Conservation (phyloP, 306 rosid genomes). For the Sicyos edulis region DNA sequence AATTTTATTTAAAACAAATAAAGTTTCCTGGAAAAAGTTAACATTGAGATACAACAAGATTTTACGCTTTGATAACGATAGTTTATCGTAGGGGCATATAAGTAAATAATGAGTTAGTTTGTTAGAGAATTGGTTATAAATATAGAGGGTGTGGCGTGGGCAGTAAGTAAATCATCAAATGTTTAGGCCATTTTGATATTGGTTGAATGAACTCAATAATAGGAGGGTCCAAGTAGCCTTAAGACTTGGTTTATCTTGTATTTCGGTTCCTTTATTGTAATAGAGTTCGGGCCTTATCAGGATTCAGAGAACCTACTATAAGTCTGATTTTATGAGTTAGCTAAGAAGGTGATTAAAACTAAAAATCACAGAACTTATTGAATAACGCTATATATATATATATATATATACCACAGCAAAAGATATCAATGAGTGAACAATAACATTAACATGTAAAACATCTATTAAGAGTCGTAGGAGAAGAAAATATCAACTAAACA, state of each 20-base stretch:
- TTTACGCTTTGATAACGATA: neutral
- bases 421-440: neutral
- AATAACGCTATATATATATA: neutral
- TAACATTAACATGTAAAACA: neutral
- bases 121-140: too few relatives aligned
- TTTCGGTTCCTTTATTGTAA: too few relatives aligned
- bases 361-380: neutral
- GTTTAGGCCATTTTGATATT: too few relatives aligned
- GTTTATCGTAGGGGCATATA: too few relatives aligned
- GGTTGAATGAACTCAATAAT: too few relatives aligned
- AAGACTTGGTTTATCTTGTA: too few relatives aligned
- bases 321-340: neutral
- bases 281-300: too few relatives aligned
- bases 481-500: neutral
- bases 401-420: neutral
- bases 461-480: neutral
- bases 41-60: constrained; percentile 1
- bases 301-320: neutral
- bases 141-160: too few relatives aligned
- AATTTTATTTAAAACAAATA: neutral
- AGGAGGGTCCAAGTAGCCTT: too few relatives aligned
- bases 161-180: too few relatives aligned
- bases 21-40: neutral
- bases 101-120: too few relatives aligned
- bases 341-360: neutral